Evolutionary conservation across 306 rosid species (phyloP), one percentile per base, ranked within the genome.

Genomic region (Lithocarpus polystachyus): DNA sequence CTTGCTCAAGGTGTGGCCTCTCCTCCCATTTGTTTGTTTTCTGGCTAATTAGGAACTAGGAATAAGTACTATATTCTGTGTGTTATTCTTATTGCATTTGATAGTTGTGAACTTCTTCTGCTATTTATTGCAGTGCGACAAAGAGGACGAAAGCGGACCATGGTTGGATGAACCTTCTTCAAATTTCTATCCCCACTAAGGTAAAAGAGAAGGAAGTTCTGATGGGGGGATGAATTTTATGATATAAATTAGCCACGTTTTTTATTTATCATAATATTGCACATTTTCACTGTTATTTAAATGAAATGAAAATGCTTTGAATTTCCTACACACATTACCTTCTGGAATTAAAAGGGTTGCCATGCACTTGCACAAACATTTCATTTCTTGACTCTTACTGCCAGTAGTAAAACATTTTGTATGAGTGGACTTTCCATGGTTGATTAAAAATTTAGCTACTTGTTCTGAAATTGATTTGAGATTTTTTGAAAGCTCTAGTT

Each of bases 61-160:
- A 5, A 14, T 40, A 40, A 40, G 45, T 29, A 5, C 52, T 13
- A n/a, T 7, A 20, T 18, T 74, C 11, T 31, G 17, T 33, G 17
- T 33, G 19, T 68, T 80, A 68, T 60, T 26, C 57, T 40, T 71
- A 15, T 64, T 72, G 23, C 56, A 1, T 35, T 61, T 14, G 76
- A 43, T 6, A 33, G 61, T 64, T 82, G 26, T 64, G 51, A 19
- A n/a, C 62, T 37, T 52, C n/a, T 37, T 52, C n/a, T 37, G 37
- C 77, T n/a, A 80, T 67, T 37, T 73, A 3, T 73, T 80, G 73
- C 84, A 94, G 96, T 92, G 88, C 86, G 98, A 75, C 94, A 92
- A 82, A 88, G 96, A 85, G 95, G 98, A 71, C 89, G 94, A 48
- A 92, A 94, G 89, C 90, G 94, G 87, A 92, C 96, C 82, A 94